These are phyloP conservation scores for Colletotrichum sp. DNA, from an alignment of 2,329 filamentous ascomycete genomes.

Conservation along the genomic window DNA sequence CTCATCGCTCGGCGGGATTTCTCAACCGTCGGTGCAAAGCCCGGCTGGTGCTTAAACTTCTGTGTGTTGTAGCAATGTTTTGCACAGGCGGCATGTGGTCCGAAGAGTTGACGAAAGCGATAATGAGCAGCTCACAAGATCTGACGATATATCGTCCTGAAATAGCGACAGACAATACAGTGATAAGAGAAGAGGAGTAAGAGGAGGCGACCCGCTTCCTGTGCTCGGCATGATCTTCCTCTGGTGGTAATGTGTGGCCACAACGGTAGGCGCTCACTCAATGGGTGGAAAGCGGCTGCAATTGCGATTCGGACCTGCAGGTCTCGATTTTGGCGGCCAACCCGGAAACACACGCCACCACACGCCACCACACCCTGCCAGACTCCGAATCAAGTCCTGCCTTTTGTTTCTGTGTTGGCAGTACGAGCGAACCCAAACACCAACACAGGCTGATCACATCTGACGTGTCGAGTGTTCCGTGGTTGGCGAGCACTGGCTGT, in stretches of 20 bases:
- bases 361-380: conserved; percentile 12
- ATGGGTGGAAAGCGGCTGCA: conserved; percentile 18
- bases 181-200: neutral
- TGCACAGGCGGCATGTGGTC: neutral
- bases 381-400: neutral
- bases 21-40: neutral
- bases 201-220: neutral
- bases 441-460: neutral
- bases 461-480: conserved; percentile 16
- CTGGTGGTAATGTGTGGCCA: neutral
- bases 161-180: neutral
- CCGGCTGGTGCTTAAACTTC: neutral
- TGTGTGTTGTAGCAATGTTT: neutral
- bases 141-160: neutral
- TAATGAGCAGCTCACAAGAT: neutral
- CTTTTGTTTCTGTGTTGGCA: conserved; percentile 4
- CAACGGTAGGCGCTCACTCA: neutral
- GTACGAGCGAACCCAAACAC: conserved; percentile 5
- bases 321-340: conserved; percentile 20
- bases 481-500: neutral
- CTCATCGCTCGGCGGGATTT: neutral
- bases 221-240: neutral
- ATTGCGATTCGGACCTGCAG: conserved; percentile 22
- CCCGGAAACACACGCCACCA: conserved; percentile 11
- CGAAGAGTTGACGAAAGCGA: neutral